phyloP scores from a whole-genome alignment of 768 basidiomycete species.

The Russula emetica region DNA sequence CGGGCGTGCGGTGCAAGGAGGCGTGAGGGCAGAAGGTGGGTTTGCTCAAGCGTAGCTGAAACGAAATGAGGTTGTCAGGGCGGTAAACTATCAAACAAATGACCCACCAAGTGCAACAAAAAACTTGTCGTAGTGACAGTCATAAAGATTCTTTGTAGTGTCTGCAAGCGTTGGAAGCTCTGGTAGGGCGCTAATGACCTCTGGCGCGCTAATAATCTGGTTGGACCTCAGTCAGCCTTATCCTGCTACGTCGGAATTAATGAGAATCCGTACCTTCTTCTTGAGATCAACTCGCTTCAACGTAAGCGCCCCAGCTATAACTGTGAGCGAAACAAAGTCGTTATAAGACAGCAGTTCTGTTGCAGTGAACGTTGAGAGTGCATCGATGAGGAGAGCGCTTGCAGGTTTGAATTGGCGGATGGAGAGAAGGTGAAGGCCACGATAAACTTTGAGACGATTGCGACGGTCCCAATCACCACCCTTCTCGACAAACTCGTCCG shows the following conservation, averaged over 20 bases:
- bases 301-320: slow-evolving; percentile 72
- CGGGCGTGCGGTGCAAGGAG: slow-evolving; percentile 81
- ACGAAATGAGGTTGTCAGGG: slow-evolving; percentile 6
- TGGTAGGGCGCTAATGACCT: slow-evolving; percentile 81
- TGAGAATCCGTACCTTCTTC: slow-evolving; percentile 63
- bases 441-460: slow-evolving; percentile 95
- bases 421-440: slow-evolving; percentile 76
- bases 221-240: background rate
- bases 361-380: slow-evolving; percentile 91
- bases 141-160: slow-evolving; percentile 81
- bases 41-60: slow-evolving; percentile 82
- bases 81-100: slow-evolving; percentile 2
- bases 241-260: background rate
- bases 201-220: slow-evolving; percentile 80
- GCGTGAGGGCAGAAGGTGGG: slow-evolving; percentile 81
- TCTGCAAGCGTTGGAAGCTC: slow-evolving; percentile 79
- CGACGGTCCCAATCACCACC: slow-evolving; percentile 98
- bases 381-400: slow-evolving; percentile 83
- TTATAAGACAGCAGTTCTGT: slow-evolving; percentile 85
- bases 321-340: slow-evolving; percentile 82
- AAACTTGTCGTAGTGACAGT: slow-evolving; percentile 92
- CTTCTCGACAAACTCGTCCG: slow-evolving; percentile 86
- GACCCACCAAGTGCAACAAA: slow-evolving; percentile 77
- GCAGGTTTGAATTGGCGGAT: slow-evolving; percentile 90
- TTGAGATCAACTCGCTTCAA: slow-evolving; percentile 83